A percentile compares a stretch with the other conserved stretches of the same genome.
Conservation (phyloP, 2,329 filamentous ascomycete genomes). For the Proliferodiscus dingleyae region DNA sequence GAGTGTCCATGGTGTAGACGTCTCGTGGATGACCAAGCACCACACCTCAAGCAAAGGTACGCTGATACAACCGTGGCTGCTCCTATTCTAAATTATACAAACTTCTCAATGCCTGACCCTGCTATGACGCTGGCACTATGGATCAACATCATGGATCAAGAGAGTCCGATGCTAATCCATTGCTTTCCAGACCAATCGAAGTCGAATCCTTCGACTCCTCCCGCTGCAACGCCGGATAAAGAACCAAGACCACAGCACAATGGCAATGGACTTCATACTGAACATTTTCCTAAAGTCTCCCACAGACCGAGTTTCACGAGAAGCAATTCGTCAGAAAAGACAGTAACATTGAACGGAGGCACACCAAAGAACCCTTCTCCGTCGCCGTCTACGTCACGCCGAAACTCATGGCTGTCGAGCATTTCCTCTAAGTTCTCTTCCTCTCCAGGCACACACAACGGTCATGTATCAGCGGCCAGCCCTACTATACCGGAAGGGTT, state of each 20-base stretch:
- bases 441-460: slow-evolving; percentile 33
- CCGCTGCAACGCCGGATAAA: slow-evolving; percentile 12
- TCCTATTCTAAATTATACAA: no score
- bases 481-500: slow-evolving; percentile 15
- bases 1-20: slow-evolving; percentile 30
- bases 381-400: slow-evolving; percentile 34
- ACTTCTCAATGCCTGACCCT: no score
- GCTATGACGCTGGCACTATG: neutral
- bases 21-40: slow-evolving; percentile 32
- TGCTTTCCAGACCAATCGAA: slow-evolving; percentile 9
- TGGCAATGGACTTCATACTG: slow-evolving; percentile 15
- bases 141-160: no score
- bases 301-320: slow-evolving; percentile 23
- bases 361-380: no score
- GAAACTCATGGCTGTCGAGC: slow-evolving; percentile 87
- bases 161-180: slow-evolving; percentile 4
- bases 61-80: no score
- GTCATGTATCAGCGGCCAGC: slow-evolving; percentile 25
- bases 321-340: slow-evolving; percentile 25
- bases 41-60: slow-evolving; percentile 27
- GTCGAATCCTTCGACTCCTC: slow-evolving; percentile 7
- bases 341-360: slow-evolving; percentile 20
- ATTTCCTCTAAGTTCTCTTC: slow-evolving; percentile 88
- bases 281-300: slow-evolving; percentile 15
- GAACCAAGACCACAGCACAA: slow-evolving; percentile 15